These are phyloP conservation scores for Rhododendron molle DNA, from an alignment of 148 eudicot species.

Conservation along the genomic window DNA sequence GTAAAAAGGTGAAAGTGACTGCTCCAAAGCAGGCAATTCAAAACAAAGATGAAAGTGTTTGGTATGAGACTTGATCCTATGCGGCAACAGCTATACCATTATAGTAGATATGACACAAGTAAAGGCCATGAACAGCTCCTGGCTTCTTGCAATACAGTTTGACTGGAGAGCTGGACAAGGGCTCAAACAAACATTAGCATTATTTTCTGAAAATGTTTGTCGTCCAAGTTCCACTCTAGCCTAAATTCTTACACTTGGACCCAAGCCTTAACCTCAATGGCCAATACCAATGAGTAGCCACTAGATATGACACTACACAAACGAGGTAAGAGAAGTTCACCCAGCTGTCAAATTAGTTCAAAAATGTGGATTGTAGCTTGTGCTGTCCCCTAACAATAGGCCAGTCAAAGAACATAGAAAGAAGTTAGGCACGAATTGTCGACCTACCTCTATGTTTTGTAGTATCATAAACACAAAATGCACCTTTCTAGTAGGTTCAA, in stretches of 20 bases:
- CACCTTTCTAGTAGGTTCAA: background rate
- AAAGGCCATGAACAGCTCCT: background rate
- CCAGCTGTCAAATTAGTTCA: background rate
- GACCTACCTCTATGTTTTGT: background rate
- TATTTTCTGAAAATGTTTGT: background rate
- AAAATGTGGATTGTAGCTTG: no score
- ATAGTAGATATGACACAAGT: background rate
- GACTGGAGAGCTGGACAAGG: background rate
- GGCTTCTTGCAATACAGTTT: background rate
- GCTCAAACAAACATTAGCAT: background rate
- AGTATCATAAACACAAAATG: background rate
- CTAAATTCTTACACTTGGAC: background rate
- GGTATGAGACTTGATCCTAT: background rate
- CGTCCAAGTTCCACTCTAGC: background rate
- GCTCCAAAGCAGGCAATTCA: background rate
- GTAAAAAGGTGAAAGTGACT: background rate
- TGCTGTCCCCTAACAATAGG: background rate
- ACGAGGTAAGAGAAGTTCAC: background rate
- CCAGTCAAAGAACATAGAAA: background rate
- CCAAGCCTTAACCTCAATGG: background rate
- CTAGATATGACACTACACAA: background rate
- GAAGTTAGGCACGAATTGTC: background rate
- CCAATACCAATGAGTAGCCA: background rate
- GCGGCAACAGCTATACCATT: background rate
- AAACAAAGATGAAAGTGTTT: background rate